Evolutionary conservation across 2,329 filamentous ascomycete genomes (phyloP).

Genomic region (Hawksworthiomyces lignivorus): DNA sequence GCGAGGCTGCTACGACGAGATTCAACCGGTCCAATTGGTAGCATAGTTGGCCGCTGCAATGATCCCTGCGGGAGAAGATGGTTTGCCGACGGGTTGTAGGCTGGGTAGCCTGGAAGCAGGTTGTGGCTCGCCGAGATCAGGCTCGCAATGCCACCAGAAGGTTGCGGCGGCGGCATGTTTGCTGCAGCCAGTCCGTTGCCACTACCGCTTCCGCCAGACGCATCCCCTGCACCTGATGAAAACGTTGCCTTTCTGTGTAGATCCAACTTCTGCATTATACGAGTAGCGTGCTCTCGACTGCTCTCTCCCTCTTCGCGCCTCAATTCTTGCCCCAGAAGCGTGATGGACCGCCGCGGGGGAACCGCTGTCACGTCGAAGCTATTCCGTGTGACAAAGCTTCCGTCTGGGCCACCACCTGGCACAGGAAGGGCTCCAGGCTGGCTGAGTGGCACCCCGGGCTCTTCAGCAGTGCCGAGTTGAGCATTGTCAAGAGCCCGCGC

Average conservation of each 20-base stretch:
- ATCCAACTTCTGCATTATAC: slow-evolving; percentile 90
- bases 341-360: slow-evolving; percentile 48
- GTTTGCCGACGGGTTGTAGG: slow-evolving; percentile 10
- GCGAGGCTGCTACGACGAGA: slow-evolving; percentile 58
- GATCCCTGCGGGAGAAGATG: slow-evolving; percentile 12
- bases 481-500: slow-evolving; percentile 53
- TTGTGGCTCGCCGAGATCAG: slow-evolving; percentile 80
- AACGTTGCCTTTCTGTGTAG: slow-evolving; percentile 72
- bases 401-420: slow-evolving; percentile 49
- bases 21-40: slow-evolving; percentile 33
- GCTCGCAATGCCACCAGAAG: slow-evolving; percentile 65
- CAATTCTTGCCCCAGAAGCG: slow-evolving; percentile 42
- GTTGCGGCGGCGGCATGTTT: slow-evolving; percentile 31
- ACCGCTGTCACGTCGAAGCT: slow-evolving; percentile 61
- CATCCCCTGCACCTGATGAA: neutral
- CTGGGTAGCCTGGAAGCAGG: slow-evolving; percentile 57
- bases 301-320: slow-evolving; percentile 62
- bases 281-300: slow-evolving; percentile 70
- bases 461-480: slow-evolving; percentile 27
- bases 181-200: slow-evolving; percentile 24
- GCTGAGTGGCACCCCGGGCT: slow-evolving; percentile 35
- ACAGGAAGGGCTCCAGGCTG: slow-evolving; percentile 58
- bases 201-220: slow-evolving; percentile 32
- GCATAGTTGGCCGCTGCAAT: slow-evolving; percentile 20
- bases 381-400: slow-evolving; percentile 58